Base-by-base conservation (phyloP, 2,329 filamentous ascomycete genomes). In the Alternaria triticina region DNA sequence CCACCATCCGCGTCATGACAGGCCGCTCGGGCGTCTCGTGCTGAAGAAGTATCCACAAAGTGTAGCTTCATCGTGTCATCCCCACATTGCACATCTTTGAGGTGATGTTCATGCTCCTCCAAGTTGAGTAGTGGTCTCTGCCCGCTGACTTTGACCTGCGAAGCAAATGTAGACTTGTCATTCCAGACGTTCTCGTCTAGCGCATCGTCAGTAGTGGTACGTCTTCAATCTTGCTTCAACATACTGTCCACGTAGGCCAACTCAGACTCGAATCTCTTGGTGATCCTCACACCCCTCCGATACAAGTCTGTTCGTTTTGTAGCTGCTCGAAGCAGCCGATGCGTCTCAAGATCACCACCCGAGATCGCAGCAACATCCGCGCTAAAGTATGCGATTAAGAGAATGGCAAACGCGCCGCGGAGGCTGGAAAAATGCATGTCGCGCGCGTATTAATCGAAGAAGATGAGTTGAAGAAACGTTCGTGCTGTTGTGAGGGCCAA, bases 101-200 rank as follows among this genome's bases (percentile, higher is more conserved):
- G 55, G 52, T 76, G 72, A 49, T 79, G 72, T 44, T 81, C 79
- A 50, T 79, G 71, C 28, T 80, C 78, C 58, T 81, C 79, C 6
- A 81, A 62, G 22, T 72, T 68, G 23, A 80, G 56, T 5, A 80
- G 71, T 9, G 76, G 77, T 44, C 68, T 70, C 57, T 75, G 70
- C 2, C 77, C 79, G 8, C 64, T 60, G 25, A 79, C 70, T 30
- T 68, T 74, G 55, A 81, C 69, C 43, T 75, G 69, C 1, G 79
- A 80, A 47, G 74, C 76, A 62, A 80, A 80, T 20, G 74, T 71
- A n/a, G 67, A 58, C n/a, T 66, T 33, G 13, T 69, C 65, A 40
- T 55, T 66, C 69, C 70, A 72, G 8, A 62, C 56, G 44, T 74
- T 77, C 40, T 77, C 72, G 43, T 64, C 69, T 74, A 30, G 47